Evolutionary conservation across 176 grass and related monocot species (phyloP).

Genomic region (Avena eriantha): DNA sequence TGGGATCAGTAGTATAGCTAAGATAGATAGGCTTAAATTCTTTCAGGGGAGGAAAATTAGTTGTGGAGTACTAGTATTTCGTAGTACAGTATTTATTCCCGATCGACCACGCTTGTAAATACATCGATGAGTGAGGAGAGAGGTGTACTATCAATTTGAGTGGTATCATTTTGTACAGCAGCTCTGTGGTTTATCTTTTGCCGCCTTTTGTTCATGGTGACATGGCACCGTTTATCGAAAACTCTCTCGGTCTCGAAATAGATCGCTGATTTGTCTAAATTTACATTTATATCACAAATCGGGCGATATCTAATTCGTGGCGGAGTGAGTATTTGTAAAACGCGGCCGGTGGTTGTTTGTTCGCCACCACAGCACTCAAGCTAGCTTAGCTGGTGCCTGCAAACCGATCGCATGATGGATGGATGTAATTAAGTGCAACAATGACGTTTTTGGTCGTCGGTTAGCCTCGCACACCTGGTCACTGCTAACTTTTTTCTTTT

Average conservation of each 20-base stretch:
- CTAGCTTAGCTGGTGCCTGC: not conserved
- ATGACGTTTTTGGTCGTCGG: not conserved
- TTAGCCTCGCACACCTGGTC: not conserved
- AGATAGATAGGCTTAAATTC: constrained; percentile 38
- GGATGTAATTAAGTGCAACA: not conserved
- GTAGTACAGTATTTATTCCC: constrained; percentile 6
- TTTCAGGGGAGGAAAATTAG: not conserved
- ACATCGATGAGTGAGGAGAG: constrained; percentile 15
- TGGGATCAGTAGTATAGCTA: constrained; percentile 30
- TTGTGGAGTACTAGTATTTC: not conserved
- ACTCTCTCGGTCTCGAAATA: too few relatives aligned
- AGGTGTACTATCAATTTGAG: not conserved
- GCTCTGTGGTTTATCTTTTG: not conserved
- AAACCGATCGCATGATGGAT: not conserved
- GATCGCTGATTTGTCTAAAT: too few relatives aligned
- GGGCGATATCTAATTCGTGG: too few relatives aligned
- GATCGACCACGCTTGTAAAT: constrained; percentile 45
- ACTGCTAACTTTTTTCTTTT: too few relatives aligned
- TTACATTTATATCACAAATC: too few relatives aligned
- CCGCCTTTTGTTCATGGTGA: too few relatives aligned
- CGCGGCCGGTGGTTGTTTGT: too few relatives aligned
- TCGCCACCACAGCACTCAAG: not conserved
- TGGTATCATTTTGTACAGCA: not conserved
- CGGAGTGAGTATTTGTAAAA: too few relatives aligned
- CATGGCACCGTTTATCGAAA: too few relatives aligned